phyloP scores from a whole-genome alignment of 140 eudicot genomes.

The Senecio squalidus region DNA sequence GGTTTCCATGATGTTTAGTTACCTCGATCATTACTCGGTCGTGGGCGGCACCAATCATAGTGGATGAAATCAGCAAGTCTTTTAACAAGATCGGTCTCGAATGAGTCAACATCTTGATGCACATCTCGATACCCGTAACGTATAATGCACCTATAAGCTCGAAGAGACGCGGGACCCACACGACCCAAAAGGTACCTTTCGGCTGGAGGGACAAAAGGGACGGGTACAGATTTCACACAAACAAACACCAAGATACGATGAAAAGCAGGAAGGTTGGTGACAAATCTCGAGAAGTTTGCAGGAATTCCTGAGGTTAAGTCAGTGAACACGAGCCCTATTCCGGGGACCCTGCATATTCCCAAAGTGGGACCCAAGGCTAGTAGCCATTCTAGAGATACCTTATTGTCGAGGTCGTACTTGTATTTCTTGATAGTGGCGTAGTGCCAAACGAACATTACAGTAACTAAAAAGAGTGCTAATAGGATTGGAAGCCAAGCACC shows the following conservation, averaged over 20 bases:
- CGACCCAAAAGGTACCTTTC: slow-evolving; percentile 82
- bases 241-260: slow-evolving; percentile 76
- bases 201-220: slow-evolving; percentile 67
- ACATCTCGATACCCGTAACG: slow-evolving; percentile 91
- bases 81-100: slow-evolving; percentile 69
- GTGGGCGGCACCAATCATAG: slow-evolving; percentile 50
- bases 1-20: no score
- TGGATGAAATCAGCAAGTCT: slow-evolving; percentile 59
- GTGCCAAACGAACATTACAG: slow-evolving; percentile 89
- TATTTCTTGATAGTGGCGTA: slow-evolving; percentile 73
- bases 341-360: slow-evolving; percentile 85
- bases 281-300: slow-evolving; percentile 81
- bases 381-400: slow-evolving; percentile 83
- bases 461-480: slow-evolving; percentile 63
- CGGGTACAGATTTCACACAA: slow-evolving; percentile 78
- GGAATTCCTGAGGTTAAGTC: slow-evolving; percentile 85
- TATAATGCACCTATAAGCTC: slow-evolving; percentile 75
- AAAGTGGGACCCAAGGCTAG: slow-evolving; percentile 79
- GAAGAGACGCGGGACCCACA: slow-evolving; percentile 68
- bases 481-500: slow-evolving; percentile 95
- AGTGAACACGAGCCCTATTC: slow-evolving; percentile 86
- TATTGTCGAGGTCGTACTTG: slow-evolving; percentile 85
- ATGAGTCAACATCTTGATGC: slow-evolving; percentile 77
- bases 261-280: slow-evolving; percentile 90
- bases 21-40: slow-evolving; percentile 21